Evolutionary conservation across 1,284 basidiomycete genomes (phyloP), one percentile per base, ranked within the genome.

Genomic region (Termitomyces sp.): DNA sequence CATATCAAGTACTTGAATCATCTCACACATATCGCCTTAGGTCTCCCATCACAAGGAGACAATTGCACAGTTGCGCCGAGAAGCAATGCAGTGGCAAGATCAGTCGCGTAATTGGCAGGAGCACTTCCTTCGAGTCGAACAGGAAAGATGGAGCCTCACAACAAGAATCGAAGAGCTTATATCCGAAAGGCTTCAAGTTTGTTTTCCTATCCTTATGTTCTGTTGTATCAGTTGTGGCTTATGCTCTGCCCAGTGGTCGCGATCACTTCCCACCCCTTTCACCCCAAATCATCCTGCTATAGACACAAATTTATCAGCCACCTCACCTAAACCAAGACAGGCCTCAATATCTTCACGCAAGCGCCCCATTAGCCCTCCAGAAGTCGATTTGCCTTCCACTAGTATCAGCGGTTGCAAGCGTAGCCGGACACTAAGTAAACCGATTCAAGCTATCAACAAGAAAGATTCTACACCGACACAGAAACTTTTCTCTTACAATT

Each of bases 31-130:
- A 31, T 53, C 19, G 43, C 17, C 52, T 38, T 54, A 86, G 82
- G 76, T 81, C 50, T 70, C 74, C 17, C 80, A 84, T 56, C 82
- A 84, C 61, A 70, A 75, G 13, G 84, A 87, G 52, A 80, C 78
- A 0, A 81, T 86, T 54, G 59, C 71, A 1, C 82, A 83, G 56
- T 70, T 88, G 40, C 77, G 79, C n/a, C 75, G 81, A 44, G 85
- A 88, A 64, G 71, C 78, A 0, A 73, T 70, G 2, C 84, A 85
- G 53, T 87, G 84, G 84, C 86, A 85, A 67, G 78, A 82, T 39
- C 86, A 87, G 59, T 79, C 84, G n/a, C 72, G 76, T 50, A 82
- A 83, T 61, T 88, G 85, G 85, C 87, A 87, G 64, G 84, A 86
- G 26, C 85, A 86, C 58, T 88, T 84, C 62, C 68, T 82, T 43